These are phyloP conservation scores for Globisporangium sylvaticum DNA, from an alignment of 352 stramenopile genomes.

Conservation along the genomic window DNA sequence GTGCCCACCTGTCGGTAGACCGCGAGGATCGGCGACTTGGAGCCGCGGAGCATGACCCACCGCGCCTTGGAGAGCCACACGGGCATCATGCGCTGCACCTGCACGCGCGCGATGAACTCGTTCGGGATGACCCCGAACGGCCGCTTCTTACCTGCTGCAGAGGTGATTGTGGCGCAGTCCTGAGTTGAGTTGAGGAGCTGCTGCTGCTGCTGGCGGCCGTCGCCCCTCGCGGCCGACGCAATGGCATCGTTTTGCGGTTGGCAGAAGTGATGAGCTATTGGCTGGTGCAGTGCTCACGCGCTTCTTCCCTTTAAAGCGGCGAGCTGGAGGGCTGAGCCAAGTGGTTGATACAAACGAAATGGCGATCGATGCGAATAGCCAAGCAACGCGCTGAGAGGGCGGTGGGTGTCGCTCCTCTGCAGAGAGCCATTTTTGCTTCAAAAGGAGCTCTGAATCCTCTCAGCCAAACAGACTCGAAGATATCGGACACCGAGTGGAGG, in stretches of 20 bases:
- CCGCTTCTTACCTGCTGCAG: conserved; percentile 11
- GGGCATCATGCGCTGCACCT: conserved; percentile 44
- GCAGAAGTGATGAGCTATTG: not conserved
- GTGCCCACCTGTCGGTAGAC: conserved; percentile 35
- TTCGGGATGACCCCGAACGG: conserved; percentile 36
- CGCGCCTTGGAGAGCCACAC: conserved; percentile 48
- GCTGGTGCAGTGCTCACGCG: not conserved
- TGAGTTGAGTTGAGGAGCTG: not conserved
- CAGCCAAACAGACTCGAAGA: not conserved
- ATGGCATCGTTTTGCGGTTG: not conserved
- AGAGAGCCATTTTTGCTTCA: not conserved
- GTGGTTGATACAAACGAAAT: not conserved
- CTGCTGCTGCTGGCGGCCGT: conserved; percentile 1
- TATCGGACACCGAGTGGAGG: not conserved
- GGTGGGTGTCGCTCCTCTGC: not conserved
- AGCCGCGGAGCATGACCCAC: conserved; percentile 58
- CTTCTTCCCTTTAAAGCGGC: not conserved
- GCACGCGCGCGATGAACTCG: conserved; percentile 49
- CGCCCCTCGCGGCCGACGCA: not conserved
- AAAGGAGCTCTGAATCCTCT: not conserved
- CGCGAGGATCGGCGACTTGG: conserved; percentile 52
- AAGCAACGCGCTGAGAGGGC: not conserved
- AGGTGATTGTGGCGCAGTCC: not conserved
- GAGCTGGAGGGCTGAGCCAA: not conserved
- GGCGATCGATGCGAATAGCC: not conserved